Conservation (phyloP, 1,139 yeast species). For the Candida frijolesensis region DNA sequence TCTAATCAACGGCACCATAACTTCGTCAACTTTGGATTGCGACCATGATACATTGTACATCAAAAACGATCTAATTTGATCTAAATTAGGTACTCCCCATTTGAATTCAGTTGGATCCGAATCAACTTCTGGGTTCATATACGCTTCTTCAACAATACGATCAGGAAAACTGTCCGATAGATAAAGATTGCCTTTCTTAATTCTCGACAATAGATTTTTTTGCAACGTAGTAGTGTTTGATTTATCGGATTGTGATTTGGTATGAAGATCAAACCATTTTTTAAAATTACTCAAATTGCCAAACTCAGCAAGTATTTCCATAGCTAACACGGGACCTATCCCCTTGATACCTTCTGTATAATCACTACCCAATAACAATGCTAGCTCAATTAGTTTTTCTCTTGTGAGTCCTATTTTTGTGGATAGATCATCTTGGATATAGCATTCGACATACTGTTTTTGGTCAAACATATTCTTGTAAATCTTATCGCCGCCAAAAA, state of each 20-base stretch:
- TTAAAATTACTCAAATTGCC: slow-evolving; percentile 41
- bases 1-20: slow-evolving; percentile 83
- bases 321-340: slow-evolving; percentile 88
- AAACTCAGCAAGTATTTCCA: slow-evolving; percentile 93
- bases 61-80: slow-evolving; percentile 70
- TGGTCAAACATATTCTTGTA: slow-evolving; percentile 96
- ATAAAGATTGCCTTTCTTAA: slow-evolving; percentile 62
- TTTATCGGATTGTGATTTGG: slow-evolving; percentile 21
- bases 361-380: slow-evolving; percentile 86
- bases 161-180: slow-evolving; percentile 74
- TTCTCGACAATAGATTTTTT: slow-evolving; percentile 54
- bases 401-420: slow-evolving; percentile 67
- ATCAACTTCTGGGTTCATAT: slow-evolving; percentile 80
- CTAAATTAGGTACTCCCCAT: slow-evolving; percentile 92
- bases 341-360: slow-evolving; percentile 92
- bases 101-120: slow-evolving; percentile 71
- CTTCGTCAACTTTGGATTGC: slow-evolving; percentile 74
- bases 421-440: slow-evolving; percentile 60
- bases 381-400: slow-evolving; percentile 70
- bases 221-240: slow-evolving; percentile 29
- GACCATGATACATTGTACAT: slow-evolving; percentile 82
- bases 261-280: slow-evolving; percentile 41
- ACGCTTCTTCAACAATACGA: slow-evolving; percentile 68
- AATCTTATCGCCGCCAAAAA: slow-evolving; percentile 85
- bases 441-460: slow-evolving; percentile 88